A percentile compares a stretch with the other conserved stretches of the same genome.
phyloP scores from a whole-genome alignment of 2,329 filamentous ascomycete genomes.

The Clarireedia homoeocarpa region DNA sequence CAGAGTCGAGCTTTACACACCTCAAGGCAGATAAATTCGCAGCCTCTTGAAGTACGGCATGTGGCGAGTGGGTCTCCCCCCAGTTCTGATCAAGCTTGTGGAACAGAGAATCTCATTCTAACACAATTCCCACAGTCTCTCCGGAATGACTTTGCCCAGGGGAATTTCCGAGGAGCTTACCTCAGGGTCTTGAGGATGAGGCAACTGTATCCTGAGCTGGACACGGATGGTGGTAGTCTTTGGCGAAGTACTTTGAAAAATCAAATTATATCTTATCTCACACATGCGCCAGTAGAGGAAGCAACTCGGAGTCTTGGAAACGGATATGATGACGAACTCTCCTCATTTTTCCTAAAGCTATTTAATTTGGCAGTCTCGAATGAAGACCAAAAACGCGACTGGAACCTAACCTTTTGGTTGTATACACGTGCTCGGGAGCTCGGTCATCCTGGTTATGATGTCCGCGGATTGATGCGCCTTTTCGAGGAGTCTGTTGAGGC shows the following conservation, averaged over 20 bases:
- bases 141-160: background rate
- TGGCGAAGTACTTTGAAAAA: constrained; percentile 19
- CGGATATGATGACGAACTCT: constrained; percentile 31
- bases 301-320: constrained; percentile 31
- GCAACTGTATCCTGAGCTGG: background rate
- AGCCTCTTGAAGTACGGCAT: background rate
- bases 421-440: constrained; percentile 31
- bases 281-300: constrained; percentile 27
- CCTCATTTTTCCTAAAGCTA: constrained; percentile 35
- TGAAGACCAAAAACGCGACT: constrained; percentile 9
- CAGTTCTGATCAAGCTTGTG: too few relatives aligned
- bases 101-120: too few relatives aligned
- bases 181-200: constrained; percentile 7
- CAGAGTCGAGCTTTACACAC: constrained; percentile 14
- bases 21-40: background rate
- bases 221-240: background rate
- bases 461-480: constrained; percentile 27
- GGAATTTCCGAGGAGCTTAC: constrained; percentile 17
- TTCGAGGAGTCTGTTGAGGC: constrained; percentile 17
- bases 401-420: constrained; percentile 31
- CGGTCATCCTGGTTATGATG: constrained; percentile 33
- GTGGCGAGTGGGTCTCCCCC: background rate
- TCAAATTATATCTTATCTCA: constrained; percentile 20
- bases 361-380: constrained; percentile 30
- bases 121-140: background rate